Percentiles rank a stretch among this genome's conserved stretches.
These are phyloP conservation scores for Megacollybia marginata DNA, from an alignment of 768 basidiomycete species.

Conservation along the genomic window DNA sequence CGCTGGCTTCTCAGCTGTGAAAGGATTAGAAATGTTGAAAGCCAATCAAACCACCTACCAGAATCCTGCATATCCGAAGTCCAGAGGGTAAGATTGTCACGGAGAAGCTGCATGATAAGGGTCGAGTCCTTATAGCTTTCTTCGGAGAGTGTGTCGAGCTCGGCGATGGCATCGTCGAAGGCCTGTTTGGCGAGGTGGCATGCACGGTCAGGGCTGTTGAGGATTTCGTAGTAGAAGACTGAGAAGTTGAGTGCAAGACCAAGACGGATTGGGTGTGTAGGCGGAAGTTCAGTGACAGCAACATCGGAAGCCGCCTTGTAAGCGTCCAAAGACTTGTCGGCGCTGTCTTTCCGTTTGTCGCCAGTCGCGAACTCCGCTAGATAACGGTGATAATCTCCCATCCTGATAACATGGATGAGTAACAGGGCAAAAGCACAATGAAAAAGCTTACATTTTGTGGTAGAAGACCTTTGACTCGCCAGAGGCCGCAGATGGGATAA, in stretches of 20 bases:
- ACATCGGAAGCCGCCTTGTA: slow-evolving; percentile 98
- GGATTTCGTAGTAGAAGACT: slow-evolving; percentile 99
- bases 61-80: slow-evolving; percentile 96
- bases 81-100: slow-evolving; percentile 97
- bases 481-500: slow-evolving; percentile 92
- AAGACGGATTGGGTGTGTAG: slow-evolving; percentile 96
- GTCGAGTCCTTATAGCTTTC: slow-evolving; percentile 99
- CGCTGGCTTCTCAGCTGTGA: slow-evolving; percentile 55
- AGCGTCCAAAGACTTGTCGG: slow-evolving; percentile 94
- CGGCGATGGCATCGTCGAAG: slow-evolving; percentile 97
- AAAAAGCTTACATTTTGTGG: slow-evolving; percentile 87
- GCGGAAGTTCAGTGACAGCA: slow-evolving; percentile 90
- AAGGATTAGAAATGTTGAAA: slow-evolving; percentile 3
- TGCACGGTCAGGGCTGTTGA: slow-evolving; percentile 97
- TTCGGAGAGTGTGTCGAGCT: slow-evolving; percentile 97
- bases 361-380: slow-evolving; percentile 98
- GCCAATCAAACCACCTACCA: slow-evolving; percentile 37
- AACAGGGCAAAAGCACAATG: background rate
- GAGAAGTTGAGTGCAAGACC: slow-evolving; percentile 99
- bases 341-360: slow-evolving; percentile 94
- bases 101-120: slow-evolving; percentile 92
- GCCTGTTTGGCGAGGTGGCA: slow-evolving; percentile 99
- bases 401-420: slow-evolving; percentile 43
- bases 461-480: slow-evolving; percentile 99
- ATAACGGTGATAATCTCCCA: slow-evolving; percentile 99